These are phyloP conservation scores for Zygnema cylindricum DNA, from an alignment of 139 green algal species.

Conservation along the genomic window DNA sequence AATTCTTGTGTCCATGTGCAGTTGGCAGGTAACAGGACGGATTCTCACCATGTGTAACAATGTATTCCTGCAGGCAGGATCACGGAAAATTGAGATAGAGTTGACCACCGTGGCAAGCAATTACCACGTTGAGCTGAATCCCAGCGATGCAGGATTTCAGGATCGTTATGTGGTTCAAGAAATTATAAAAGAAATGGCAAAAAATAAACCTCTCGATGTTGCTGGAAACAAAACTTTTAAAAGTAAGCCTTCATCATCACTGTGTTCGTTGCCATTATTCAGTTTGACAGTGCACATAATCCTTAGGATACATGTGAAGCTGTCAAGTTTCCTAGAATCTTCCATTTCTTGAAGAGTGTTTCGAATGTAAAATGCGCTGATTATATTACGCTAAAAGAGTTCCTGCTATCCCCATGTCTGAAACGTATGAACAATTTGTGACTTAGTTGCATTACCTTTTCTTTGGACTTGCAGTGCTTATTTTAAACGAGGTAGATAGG, in stretches of 20 bases:
- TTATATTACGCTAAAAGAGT: too few relatives aligned
- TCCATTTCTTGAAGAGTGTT: too few relatives aligned
- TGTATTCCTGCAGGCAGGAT: slow-evolving; percentile 46
- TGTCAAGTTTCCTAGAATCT: too few relatives aligned
- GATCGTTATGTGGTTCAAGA: slow-evolving; percentile 93
- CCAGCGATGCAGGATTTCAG: slow-evolving; percentile 89
- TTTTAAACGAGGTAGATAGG: slow-evolving; percentile 94
- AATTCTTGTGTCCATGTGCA: too few relatives aligned
- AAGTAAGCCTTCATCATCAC: too few relatives aligned
- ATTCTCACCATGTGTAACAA: too few relatives aligned
- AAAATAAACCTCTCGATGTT: slow-evolving; percentile 80
- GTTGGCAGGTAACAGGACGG: too few relatives aligned
- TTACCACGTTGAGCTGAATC: slow-evolving; percentile 95
- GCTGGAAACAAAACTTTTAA: slow-evolving; percentile 78
- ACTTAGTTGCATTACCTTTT: background rate
- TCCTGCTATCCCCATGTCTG: background rate
- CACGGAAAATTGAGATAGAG: slow-evolving; percentile 92
- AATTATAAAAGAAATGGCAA: slow-evolving; percentile 98
- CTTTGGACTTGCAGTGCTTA: slow-evolving; percentile 69
- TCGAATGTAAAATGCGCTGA: too few relatives aligned
- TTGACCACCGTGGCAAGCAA: slow-evolving; percentile 88
- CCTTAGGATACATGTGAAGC: too few relatives aligned
- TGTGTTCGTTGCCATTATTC: too few relatives aligned
- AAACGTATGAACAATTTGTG: background rate
- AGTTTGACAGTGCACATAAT: too few relatives aligned